Conservation (phyloP, 23 red algal species). For the Cyanidiococcus yangmingshanensis region DNA sequence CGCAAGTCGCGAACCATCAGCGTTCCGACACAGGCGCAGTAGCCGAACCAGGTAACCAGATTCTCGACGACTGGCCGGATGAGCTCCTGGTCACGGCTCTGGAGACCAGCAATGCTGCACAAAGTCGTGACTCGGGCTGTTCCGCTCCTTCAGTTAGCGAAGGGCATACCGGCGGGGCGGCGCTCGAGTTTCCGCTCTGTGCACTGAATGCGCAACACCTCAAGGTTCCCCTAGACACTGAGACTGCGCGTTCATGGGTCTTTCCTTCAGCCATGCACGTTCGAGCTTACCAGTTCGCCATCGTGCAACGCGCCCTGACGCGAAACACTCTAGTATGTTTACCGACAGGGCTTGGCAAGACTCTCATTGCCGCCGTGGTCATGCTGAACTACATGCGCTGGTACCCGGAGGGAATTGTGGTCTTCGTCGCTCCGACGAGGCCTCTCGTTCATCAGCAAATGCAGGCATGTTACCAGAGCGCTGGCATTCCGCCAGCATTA, state of each 20-base stretch:
- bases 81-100: background rate
- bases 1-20: too few species aligned
- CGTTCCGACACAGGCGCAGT: too few species aligned
- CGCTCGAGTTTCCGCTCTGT: conserved; percentile 14
- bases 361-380: conserved; percentile 49
- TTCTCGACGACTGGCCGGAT: conserved; percentile 2
- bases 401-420: conserved; percentile 20
- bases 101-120: background rate
- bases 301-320: conserved; percentile 25
- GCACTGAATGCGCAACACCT: background rate
- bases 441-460: conserved; percentile 40
- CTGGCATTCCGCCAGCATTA: conserved; percentile 15
- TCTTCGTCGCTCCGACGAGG: conserved; percentile 37
- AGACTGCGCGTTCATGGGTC: conserved; percentile 2
- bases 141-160: background rate
- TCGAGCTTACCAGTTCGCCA: conserved; percentile 48
- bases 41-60: too few species aligned
- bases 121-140: too few species aligned
- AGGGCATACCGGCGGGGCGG: background rate
- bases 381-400: conserved; percentile 26
- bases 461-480: conserved; percentile 15
- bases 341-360: conserved; percentile 64
- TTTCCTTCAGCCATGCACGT: background rate
- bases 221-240: background rate
- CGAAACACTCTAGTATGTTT: conserved; percentile 44